Base-by-base conservation (phyloP, 2,329 filamentous ascomycete species). In the Acrocalymma vagum region DNA sequence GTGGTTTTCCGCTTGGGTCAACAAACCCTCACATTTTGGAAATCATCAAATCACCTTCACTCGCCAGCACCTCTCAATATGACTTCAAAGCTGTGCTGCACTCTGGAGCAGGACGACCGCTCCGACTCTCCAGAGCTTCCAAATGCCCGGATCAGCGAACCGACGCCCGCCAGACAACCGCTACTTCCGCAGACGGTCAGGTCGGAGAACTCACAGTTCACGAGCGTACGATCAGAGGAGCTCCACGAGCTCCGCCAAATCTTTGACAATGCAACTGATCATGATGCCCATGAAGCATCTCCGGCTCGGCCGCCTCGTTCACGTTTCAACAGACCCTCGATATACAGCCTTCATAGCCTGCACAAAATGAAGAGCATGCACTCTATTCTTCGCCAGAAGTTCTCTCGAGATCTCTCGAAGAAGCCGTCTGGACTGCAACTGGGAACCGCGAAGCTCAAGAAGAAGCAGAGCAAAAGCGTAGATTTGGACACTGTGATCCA, bases 301-400 rank as follows among this genome's bases (percentile, higher is more conserved):
- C 53, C 58, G 1, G 22, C 45, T 8, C 57, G 53, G 16, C 38
- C 43, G 7, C 24, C 41, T 6, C 57, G 48, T 34, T 26, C 52
- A 26, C 57, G 55, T 30, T 60, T 62, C 42, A 55, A 42, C 14
- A 57, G 55, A 16, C 51, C 58, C 2, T 66, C 62, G 2, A 42
- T 64, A 15, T 55, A 65, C 48, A 68, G 61, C 21, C 45, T 67
- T 18, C 61, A 53, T 30, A 67, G 58, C n/a, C 38, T 69, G 6
- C 63, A 63, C 48, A 67, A 61, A 42, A 61, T 67, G 53, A 62
- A 55, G 20, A 69, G 64, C 45, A 56, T 68, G 46, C 63, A 58
- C 18, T 65, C 63, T 3, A 50, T 69, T 9, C 55, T 68, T 26
- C 62, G 57, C 33, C 55, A 56, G n/a, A 66, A 55, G 22, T 57